Evolutionary conservation across 768 basidiomycete genomes (phyloP), one percentile per base, ranked within the genome.

Genomic region (Tylopilus subfusipes): DNA sequence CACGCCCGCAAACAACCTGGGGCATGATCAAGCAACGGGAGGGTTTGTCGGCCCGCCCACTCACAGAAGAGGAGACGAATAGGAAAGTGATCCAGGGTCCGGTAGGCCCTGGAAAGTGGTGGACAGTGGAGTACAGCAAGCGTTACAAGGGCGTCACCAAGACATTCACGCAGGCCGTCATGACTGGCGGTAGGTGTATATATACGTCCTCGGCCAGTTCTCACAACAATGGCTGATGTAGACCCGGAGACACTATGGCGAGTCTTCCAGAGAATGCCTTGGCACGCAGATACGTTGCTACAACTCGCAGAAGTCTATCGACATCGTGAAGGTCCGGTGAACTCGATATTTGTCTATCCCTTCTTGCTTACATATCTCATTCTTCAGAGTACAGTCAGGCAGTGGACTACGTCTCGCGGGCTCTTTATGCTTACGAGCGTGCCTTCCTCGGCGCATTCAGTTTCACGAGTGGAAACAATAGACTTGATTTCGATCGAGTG

Each of bases 401-500:
- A 0, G 83, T 90, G 4, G 93, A 97, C 56, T 92, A 84, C 62
- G 83, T 93, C n/a, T 89, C 93, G 52, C 82, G 94, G n/a, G 90
- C 95, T 0, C 69, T 99, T 16, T 98, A 95, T 73, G 85, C 93
- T 0, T 97, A 95, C 57, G 95, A 98, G 63, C 83, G 93, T 13
- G 84, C 90, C 12, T 90, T 98, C 60, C 80, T 93, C 16, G 91
- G 93, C 3, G 76, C 87, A 0, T 96, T 95, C 76, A 91, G 81
- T 60, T 86, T 97, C 70, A 85, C 91, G 2, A 83, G 73, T 33
- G 96, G 95, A 9, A 72, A 78, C 2, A 89, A 88, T 56, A 81
- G 95, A 12, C 80, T 99, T 2, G 93, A 96, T 64, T 99, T 98
- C 67, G 85, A 91, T 58, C 78, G 73, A 13, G 89, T 97, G 12